Evolutionary conservation across 192 early-diverging fungal species (phyloP), one percentile per base, ranked within the genome.

Genomic region (Physocladia obscura): DNA sequence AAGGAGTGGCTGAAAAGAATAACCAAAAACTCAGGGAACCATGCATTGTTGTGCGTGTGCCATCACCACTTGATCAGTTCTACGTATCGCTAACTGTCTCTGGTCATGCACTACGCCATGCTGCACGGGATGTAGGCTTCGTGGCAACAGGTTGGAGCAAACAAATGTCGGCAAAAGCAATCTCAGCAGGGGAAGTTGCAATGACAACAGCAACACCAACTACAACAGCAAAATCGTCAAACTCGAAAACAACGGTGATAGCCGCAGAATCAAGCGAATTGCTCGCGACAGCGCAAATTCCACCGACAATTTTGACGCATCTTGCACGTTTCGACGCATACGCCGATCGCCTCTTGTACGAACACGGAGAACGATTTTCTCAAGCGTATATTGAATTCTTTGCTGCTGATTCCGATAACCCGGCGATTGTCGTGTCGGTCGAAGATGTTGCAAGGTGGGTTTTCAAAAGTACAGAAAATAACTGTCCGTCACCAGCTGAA

Each of bases 241-340:
- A n/a, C n/a, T n/a, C n/a, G n/a, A n/a, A n/a, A n/a, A n/a, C n/a
- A n/a, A n/a, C n/a, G n/a, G n/a, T n/a, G n/a, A n/a, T n/a, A n/a
- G n/a, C n/a, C 11, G 21, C 44, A 22, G 62, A 69, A 21, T 54
- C 48, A 22, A 35, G 13, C 6, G 30, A 57, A 13, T 52, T 74
- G 1, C 52, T 81, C 13, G 51, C 26, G 24, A 34, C 37, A 6
- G 67, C 71, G 8, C n/a, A 71, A 13, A 40, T 81, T 3, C 51
- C 74, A 3, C 6, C 38, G 13, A 15, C 48, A 22, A 22, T 64
- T 27, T 13, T 78, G 29, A 48, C 49, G 6, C 76, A 78, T 50
- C 69, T 81, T 30, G 56, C 75, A 2, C 36, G 32, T 15, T 78
- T 81, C 60, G 32, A 57, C 21, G 61, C 48, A 21, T 67, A 68